phyloP scores from a whole-genome alignment of 2,329 filamentous ascomycete genomes.

The Penicillium sp. region DNA sequence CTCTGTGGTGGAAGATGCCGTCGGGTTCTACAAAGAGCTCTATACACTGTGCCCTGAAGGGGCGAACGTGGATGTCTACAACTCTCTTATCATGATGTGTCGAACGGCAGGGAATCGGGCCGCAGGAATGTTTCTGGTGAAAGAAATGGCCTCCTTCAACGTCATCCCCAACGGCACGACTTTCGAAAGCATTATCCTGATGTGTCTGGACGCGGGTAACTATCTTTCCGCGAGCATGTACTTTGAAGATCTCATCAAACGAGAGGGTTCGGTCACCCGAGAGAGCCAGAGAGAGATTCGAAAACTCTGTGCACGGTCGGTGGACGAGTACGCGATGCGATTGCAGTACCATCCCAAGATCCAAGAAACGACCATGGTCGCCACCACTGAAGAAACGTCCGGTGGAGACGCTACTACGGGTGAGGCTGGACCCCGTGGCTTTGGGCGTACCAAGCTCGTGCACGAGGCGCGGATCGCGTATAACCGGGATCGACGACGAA shows the following conservation, averaged over 20 bases:
- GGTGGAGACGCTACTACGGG: neutral
- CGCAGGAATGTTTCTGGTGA: slow-evolving; percentile 59
- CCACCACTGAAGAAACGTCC: neutral
- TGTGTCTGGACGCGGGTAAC: slow-evolving; percentile 49
- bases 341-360: slow-evolving; percentile 32
- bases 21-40: slow-evolving; percentile 61
- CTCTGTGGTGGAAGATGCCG: slow-evolving; percentile 47
- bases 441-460: neutral
- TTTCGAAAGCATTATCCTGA: slow-evolving; percentile 61
- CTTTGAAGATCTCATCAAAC: slow-evolving; percentile 35
- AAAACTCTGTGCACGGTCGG: slow-evolving; percentile 26
- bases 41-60: slow-evolving; percentile 50
- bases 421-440: neutral
- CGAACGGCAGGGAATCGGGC: slow-evolving; percentile 47
- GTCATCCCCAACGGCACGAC: slow-evolving; percentile 57
- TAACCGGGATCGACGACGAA: slow-evolving; percentile 3
- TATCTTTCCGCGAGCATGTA: slow-evolving; percentile 40
- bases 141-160: slow-evolving; percentile 59
- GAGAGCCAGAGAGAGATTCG: slow-evolving; percentile 29
- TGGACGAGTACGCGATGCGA: slow-evolving; percentile 30
- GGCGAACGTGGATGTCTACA: slow-evolving; percentile 54
- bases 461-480: slow-evolving; percentile 2
- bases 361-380: slow-evolving; percentile 1
- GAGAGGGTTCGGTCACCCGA: slow-evolving; percentile 27
- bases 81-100: slow-evolving; percentile 56